Evolutionary conservation across 805 yeast species (phyloP), one percentile per base, ranked within the genome.

Genomic region (Candida jianshihensis): DNA sequence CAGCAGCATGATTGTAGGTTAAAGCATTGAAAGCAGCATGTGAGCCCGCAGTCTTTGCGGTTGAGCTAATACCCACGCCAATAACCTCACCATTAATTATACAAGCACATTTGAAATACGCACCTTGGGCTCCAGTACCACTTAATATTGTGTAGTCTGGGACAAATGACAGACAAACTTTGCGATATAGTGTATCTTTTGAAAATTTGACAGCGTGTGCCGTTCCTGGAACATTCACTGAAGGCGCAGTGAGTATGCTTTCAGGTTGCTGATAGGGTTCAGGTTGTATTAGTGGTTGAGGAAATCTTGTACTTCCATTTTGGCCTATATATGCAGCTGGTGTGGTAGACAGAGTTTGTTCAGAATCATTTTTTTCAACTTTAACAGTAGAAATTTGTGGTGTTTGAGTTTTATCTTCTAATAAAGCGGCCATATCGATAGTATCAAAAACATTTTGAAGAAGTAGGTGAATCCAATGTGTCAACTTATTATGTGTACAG

Each of bases 21-120:
- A 19, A 16, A 6, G 31, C 31, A 19, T 29, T 29, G n/a, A 11
- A 29, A 19, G 31, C 31, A 5, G 31, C 21, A 6, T 19, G 12
- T n/a, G 31, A 29, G 11, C 31, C 31, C 6, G 31, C 21, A 11
- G 4, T 7, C 11, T 29, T 29, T 6, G n/a, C 5, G 5, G 31
- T 19, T 8, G 6, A 14, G 13, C 16, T 24, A 19, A 11, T n/a
- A n/a, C 31, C 22, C 18, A 29, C 16, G 4, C 22, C 31, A n/a
- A 29, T 12, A 11, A 29, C 31, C n/a, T 29, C 31, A 29, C 31
- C 31, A 29, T 29, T 17, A 19, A 29, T 29, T 4, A 13, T 96
- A 63, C 99, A 94, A 0, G 83, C 82, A 60, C 98, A 92, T 19
- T 65, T 65, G 47, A 72, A 80, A n/a, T n/a, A n/a, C n/a, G n/a